Conservation (phyloP, 805 yeast species). For the Vanderwaltozyma verrucispora region DNA sequence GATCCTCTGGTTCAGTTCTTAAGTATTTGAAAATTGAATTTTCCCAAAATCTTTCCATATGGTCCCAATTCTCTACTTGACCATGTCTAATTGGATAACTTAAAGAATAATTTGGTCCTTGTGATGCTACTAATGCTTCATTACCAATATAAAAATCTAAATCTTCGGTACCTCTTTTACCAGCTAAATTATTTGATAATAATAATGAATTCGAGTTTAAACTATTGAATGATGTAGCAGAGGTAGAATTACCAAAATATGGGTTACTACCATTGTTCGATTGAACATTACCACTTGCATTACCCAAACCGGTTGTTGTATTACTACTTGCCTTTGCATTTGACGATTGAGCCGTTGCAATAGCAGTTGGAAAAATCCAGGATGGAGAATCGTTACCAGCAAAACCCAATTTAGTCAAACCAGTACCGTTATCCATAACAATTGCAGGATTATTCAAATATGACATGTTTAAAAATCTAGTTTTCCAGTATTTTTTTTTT, state of each 20-base stretch:
- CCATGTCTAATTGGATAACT: slow-evolving; percentile 95
- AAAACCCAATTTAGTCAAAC: slow-evolving; percentile 92
- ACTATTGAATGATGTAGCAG: slow-evolving; percentile 28
- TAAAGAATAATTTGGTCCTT: slow-evolving; percentile 78
- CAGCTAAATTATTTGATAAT: slow-evolving; percentile 35
- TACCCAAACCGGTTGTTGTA: slow-evolving; percentile 27
- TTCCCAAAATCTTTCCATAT: slow-evolving; percentile 99
- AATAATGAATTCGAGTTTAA: slow-evolving; percentile 17
- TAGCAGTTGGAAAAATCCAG: slow-evolving; percentile 94
- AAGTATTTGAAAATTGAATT: slow-evolving; percentile 91
- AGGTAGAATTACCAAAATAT: slow-evolving; percentile 29
- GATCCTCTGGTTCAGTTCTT: slow-evolving; percentile 98
- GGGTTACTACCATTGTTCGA: no score
- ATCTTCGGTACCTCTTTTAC: slow-evolving; percentile 86
- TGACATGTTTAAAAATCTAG: slow-evolving; percentile 41
- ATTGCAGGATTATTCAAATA: slow-evolving; percentile 79
- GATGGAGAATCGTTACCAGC: slow-evolving; percentile 99
- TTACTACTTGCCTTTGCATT: slow-evolving; percentile 30
- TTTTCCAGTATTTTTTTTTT: no score
- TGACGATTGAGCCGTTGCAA: slow-evolving; percentile 51
- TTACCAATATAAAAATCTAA: slow-evolving; percentile 92
- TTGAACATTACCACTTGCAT: slow-evolving; percentile 26
- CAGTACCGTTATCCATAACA: slow-evolving; percentile 99
- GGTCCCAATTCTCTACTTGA: slow-evolving; percentile 98
- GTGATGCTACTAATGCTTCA: slow-evolving; percentile 87